These are phyloP conservation scores for Thalia dealbata DNA, from an alignment of 176 grass and related monocot species.

Conservation along the genomic window DNA sequence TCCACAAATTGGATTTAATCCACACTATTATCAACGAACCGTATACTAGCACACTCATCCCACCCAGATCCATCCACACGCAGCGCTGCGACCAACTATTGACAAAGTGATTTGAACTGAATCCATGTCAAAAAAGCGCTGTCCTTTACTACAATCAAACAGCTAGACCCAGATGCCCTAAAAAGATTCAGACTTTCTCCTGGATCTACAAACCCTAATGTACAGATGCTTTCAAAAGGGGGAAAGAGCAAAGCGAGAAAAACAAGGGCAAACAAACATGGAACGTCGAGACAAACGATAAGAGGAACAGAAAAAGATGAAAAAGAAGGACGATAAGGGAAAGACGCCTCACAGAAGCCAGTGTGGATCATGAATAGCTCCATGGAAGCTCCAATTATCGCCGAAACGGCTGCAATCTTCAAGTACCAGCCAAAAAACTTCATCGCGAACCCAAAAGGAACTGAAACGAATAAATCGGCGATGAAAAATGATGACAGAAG, in stretches of 20 bases:
- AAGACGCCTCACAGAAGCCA: slow-evolving; percentile 55
- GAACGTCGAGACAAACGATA: neutral
- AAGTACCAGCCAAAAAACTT: slow-evolving; percentile 69
- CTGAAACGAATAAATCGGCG: neutral
- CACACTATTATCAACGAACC: no score
- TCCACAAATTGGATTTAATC: no score
- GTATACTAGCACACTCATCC: neutral
- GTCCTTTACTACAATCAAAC: neutral
- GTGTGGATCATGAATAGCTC: slow-evolving; percentile 99
- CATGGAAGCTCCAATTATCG: slow-evolving; percentile 56
- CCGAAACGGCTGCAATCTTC: slow-evolving; percentile 66
- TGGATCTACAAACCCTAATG: neutral
- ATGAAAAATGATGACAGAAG: no score
- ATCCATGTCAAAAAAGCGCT: neutral
- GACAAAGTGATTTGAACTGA: neutral
- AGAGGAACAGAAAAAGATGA: neutral
- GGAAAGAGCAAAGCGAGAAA: neutral
- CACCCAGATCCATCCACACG: neutral
- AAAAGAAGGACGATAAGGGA: no score
- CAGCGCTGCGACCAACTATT: neutral
- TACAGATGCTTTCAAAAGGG: neutral
- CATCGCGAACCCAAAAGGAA: slow-evolving; percentile 19
- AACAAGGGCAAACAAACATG: no score
- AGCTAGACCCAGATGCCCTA: neutral
- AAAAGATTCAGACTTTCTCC: neutral